Evolutionary conservation across 2,329 filamentous ascomycete genomes (phyloP).

Genomic region (Metarhizium sp.): DNA sequence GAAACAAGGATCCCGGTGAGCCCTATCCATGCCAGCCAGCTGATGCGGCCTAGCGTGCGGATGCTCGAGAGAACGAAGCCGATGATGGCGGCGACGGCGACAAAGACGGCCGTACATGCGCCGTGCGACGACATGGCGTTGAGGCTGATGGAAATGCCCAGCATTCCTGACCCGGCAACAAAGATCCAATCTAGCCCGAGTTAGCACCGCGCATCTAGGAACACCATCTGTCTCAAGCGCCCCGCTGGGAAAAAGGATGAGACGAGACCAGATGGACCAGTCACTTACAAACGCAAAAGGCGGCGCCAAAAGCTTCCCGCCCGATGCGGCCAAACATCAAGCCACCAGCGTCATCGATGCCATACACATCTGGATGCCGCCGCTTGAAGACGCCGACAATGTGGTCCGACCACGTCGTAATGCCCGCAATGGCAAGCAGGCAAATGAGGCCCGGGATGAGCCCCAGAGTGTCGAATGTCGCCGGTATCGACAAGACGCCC

Average conservation of each 20-base stretch:
- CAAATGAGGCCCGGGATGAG: constrained; percentile 37
- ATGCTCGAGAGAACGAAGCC: constrained; percentile 18
- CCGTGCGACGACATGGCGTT: constrained; percentile 26
- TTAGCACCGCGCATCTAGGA: not conserved
- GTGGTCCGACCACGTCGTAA: constrained; percentile 39
- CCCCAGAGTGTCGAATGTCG: constrained; percentile 33
- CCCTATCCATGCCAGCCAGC: constrained; percentile 18
- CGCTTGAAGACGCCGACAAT: constrained; percentile 41
- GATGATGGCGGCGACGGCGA: constrained; percentile 19
- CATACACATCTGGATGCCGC: constrained; percentile 39
- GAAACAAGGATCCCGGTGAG: constrained; percentile 12
- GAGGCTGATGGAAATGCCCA: constrained; percentile 25
- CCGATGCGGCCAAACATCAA: constrained; percentile 39
- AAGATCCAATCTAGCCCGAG: constrained; percentile 11
- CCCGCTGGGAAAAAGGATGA: not conserved
- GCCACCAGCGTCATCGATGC: constrained; percentile 41
- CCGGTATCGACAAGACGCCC: constrained; percentile 38
- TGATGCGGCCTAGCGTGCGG: constrained; percentile 16
- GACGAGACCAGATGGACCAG: not conserved
- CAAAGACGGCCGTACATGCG: constrained; percentile 14
- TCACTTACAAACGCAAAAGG: constrained; percentile 23
- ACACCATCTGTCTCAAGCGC: too few species aligned
- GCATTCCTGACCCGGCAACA: constrained; percentile 27
- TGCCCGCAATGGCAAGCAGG: constrained; percentile 26
- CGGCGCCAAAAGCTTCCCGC: constrained; percentile 28